A percentile compares a stretch with the other conserved stretches of the same genome.
Conservation (phyloP, 2,329 filamentous ascomycete genomes). For the Fusarium decemcellulare region DNA sequence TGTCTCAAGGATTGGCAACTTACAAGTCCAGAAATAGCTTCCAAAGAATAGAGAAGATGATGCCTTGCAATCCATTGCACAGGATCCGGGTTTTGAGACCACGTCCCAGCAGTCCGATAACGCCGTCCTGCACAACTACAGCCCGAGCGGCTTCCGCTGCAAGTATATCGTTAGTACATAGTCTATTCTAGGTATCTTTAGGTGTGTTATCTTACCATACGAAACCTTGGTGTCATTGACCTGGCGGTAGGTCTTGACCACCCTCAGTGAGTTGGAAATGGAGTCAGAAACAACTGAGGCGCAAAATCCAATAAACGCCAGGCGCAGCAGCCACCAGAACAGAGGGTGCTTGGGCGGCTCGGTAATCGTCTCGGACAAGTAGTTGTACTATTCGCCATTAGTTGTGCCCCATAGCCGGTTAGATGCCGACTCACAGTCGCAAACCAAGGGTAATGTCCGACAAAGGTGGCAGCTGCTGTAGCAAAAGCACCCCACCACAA, state of each 20-base stretch:
- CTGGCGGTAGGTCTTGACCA: constrained; percentile 65
- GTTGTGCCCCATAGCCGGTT: too few species aligned
- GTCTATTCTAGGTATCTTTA: fast-evolving
- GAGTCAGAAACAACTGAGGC: constrained; percentile 62
- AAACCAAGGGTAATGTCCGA: constrained; percentile 66
- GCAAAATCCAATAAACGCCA: constrained; percentile 56
- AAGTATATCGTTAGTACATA: neutral
- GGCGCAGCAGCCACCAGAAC: constrained; percentile 58
- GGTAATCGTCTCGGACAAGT: constrained; percentile 54
- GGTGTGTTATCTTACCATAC: constrained; percentile 52
- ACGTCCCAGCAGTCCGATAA: constrained; percentile 59
- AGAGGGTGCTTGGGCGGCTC: constrained; percentile 59
- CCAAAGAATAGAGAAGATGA: constrained; percentile 64
- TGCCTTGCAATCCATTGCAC: constrained; percentile 62
- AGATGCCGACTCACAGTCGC: constrained; percentile 62
- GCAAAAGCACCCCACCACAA: constrained; percentile 66
- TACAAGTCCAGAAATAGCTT: constrained; percentile 64
- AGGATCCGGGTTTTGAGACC: constrained; percentile 63
- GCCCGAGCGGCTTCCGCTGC: constrained; percentile 59
- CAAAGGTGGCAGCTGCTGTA: constrained; percentile 63
- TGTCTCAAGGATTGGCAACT: constrained; percentile 37
- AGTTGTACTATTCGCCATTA: constrained; percentile 56
- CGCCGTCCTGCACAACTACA: constrained; percentile 58
- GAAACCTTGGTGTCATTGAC: constrained; percentile 64
- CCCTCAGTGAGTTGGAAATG: constrained; percentile 62